Percentiles rank a stretch among this genome's conserved stretches.
Evolutionary conservation across 805 yeast species (phyloP).

Genomic region (Nakazawaea wickerhamii): DNA sequence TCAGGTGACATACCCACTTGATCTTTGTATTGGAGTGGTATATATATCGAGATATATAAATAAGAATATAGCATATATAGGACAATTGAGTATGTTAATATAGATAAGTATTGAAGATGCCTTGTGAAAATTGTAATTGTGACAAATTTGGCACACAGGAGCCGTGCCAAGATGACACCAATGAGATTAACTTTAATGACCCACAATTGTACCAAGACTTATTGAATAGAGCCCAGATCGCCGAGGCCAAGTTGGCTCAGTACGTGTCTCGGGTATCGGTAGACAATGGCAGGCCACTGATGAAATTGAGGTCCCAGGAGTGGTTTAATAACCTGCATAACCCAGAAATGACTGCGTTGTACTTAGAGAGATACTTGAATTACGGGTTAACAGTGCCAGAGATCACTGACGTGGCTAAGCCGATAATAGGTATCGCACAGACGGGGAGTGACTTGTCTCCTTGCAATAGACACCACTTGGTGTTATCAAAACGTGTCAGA

Average conservation of each 20-base stretch:
- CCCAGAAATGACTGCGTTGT: constrained; percentile 21
- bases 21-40: neutral
- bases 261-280: neutral
- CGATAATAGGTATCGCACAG: constrained; percentile 17
- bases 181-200: constrained; percentile 14
- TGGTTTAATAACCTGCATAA: constrained; percentile 21
- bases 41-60: neutral
- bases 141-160: constrained; percentile 10
- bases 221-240: constrained; percentile 15
- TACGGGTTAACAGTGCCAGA: constrained; percentile 20
- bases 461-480: constrained; percentile 20
- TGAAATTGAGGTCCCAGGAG: constrained; percentile 16
- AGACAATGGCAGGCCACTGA: neutral
- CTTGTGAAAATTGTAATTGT: constrained; percentile 22
- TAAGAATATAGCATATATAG: neutral
- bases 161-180: neutral
- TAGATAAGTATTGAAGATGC: constrained; percentile 12
- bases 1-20: neutral
- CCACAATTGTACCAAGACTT: constrained; percentile 14
- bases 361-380: constrained; percentile 21
- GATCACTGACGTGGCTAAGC: constrained; percentile 14
- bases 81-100: neutral
- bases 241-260: constrained; percentile 13
- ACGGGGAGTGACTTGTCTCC: constrained; percentile 19
- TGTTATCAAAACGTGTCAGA: constrained; percentile 19